Conservation (phyloP, 257 asterid species). For the Euphrasia confusa region DNA sequence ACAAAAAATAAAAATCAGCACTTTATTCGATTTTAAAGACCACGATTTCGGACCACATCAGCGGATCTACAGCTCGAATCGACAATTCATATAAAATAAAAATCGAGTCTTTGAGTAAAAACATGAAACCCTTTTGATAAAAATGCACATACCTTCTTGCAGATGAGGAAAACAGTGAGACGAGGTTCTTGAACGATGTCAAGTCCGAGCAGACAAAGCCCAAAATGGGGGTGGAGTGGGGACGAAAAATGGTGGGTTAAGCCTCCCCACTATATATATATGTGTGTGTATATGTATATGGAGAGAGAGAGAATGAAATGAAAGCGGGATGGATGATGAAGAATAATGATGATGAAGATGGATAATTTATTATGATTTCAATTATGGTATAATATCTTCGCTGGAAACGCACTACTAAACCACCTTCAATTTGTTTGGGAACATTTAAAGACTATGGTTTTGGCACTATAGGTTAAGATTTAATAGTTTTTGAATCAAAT, state of each 20-base stretch:
- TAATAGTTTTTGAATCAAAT: too few relatives aligned
- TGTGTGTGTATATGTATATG: background rate
- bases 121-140: conserved; percentile 18
- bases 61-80: conserved; percentile 28
- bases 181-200: conserved; percentile 23
- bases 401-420: conserved; percentile 40
- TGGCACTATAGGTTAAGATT: too few relatives aligned
- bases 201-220: conserved; percentile 22
- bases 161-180: conserved; percentile 14
- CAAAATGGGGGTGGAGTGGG: background rate
- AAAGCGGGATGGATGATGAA: conserved; percentile 29
- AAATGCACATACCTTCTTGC: conserved; percentile 31
- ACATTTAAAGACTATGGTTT: too few relatives aligned
- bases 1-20: background rate
- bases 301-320: conserved; percentile 23
- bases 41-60: conserved; percentile 11
- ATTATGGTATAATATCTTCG: conserved; percentile 28
- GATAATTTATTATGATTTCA: background rate
- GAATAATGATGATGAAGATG: conserved; percentile 23
- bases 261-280: conserved; percentile 24
- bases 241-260: conserved; percentile 27
- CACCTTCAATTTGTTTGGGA: conserved; percentile 6
- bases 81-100: conserved; percentile 8
- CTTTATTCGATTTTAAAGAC: conserved; percentile 6
- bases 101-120: conserved; percentile 28